These are phyloP conservation scores for Herpomyces periplanetae DNA, from an alignment of 2,329 filamentous ascomycete species.

Conservation along the genomic window DNA sequence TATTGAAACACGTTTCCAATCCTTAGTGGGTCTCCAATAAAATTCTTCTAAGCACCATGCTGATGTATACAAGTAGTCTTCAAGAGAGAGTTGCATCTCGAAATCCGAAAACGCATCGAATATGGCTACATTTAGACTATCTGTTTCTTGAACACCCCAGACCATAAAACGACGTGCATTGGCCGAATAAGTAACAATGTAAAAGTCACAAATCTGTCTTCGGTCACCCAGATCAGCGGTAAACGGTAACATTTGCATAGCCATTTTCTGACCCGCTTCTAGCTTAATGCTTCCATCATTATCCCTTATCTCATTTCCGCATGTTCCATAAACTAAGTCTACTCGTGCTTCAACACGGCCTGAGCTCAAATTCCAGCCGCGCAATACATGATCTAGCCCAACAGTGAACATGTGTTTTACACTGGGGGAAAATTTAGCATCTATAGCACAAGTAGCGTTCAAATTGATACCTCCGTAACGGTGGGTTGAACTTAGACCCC, in stretches of 20 bases:
- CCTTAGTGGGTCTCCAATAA: too few species aligned
- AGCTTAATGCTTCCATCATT: conserved; percentile 34
- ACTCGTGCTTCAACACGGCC: conserved; percentile 34
- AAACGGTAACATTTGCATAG: conserved; percentile 28
- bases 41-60: too few species aligned
- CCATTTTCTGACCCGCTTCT: conserved; percentile 32
- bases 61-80: too few species aligned
- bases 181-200: conserved; percentile 49
- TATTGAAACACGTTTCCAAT: too few species aligned
- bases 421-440: conserved; percentile 12
- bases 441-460: conserved; percentile 24
- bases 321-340: conserved; percentile 30
- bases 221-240: conserved; percentile 10
- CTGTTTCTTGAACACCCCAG: conserved; percentile 29
- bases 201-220: conserved; percentile 15
- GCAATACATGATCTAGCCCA: conserved; percentile 51
- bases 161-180: conserved; percentile 73
- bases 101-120: too few species aligned
- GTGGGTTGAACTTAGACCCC: conserved; percentile 21
- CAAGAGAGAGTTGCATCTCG: too few species aligned
- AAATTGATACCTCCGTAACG: conserved; percentile 21
- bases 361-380: conserved; percentile 54
- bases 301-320: conserved; percentile 15
- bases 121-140: too few species aligned
- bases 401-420: conserved; percentile 26